phyloP scores from a whole-genome alignment of 208 protist species.

The Angomonas deanei region DNA sequence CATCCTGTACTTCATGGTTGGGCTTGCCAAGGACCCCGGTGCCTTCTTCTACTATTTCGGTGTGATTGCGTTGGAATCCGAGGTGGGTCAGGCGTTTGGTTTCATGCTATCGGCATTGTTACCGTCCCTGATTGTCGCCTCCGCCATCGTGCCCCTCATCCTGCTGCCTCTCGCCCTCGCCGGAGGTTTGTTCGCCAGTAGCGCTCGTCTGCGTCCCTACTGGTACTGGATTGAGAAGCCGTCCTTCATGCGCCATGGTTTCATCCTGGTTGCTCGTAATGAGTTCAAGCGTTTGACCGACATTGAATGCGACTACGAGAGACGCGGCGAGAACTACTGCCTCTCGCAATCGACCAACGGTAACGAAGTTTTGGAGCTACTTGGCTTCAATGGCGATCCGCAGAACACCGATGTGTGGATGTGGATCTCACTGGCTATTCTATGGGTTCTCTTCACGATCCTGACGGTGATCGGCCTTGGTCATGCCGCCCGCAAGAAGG shows the following conservation, averaged over 20 bases:
- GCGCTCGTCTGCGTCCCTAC: slow-evolving; percentile 57
- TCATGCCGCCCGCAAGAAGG: slow-evolving; percentile 1
- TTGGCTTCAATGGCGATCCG: slow-evolving; percentile 70
- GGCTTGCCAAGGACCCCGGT: slow-evolving; percentile 39
- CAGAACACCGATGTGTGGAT: background rate
- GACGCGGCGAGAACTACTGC: slow-evolving; percentile 51
- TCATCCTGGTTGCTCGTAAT: slow-evolving; percentile 62
- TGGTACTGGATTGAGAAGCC: slow-evolving; percentile 81
- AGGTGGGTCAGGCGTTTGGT: slow-evolving; percentile 61
- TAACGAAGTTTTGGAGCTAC: slow-evolving; percentile 53
- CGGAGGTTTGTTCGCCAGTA: slow-evolving; percentile 73
- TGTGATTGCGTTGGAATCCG: slow-evolving; percentile 55
- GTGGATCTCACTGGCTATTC: slow-evolving; percentile 33
- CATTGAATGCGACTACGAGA: slow-evolving; percentile 38
- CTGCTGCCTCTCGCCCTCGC: slow-evolving; percentile 72
- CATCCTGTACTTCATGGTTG: slow-evolving; percentile 82
- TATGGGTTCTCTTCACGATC: slow-evolving; percentile 39
- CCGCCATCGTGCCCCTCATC: slow-evolving; percentile 67
- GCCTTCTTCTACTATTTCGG: slow-evolving; percentile 74
- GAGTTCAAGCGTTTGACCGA: slow-evolving; percentile 57
- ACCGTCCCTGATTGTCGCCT: slow-evolving; percentile 48
- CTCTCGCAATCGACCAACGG: slow-evolving; percentile 36
- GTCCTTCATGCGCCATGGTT: slow-evolving; percentile 73
- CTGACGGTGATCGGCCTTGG: slow-evolving; percentile 55
- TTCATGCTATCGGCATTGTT: slow-evolving; percentile 77